Conservation (phyloP, 441 rosid species). For the Kokia cookei region DNA sequence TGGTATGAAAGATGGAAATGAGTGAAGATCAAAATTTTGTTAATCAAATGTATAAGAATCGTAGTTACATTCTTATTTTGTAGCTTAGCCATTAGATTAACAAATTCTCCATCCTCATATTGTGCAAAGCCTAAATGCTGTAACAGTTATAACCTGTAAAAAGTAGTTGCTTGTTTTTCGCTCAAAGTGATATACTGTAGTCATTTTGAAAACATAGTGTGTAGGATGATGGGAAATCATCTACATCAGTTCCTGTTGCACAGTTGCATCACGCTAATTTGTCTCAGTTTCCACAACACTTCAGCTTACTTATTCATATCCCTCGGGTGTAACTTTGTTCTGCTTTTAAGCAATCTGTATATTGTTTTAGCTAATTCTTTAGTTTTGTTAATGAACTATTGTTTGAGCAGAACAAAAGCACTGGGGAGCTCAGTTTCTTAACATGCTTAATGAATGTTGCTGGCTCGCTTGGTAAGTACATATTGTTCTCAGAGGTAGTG, state of each 20-base stretch:
- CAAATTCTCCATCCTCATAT: too few relatives aligned
- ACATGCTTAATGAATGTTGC: constrained; percentile 73
- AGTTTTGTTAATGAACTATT: constrained; percentile 5
- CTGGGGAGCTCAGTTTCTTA: constrained; percentile 91
- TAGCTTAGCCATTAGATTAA: too few relatives aligned
- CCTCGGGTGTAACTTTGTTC: background rate
- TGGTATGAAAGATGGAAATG: background rate
- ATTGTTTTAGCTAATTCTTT: background rate
- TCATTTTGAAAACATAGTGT: background rate
- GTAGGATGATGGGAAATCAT: background rate
- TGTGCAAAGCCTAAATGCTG: background rate
- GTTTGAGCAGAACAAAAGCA: constrained; percentile 67
- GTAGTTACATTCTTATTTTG: too few relatives aligned
- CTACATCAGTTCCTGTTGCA: background rate
- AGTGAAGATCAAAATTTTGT: too few relatives aligned
- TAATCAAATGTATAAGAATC: too few relatives aligned
- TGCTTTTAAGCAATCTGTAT: background rate
- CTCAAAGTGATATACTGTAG: background rate
- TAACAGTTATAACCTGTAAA: background rate
- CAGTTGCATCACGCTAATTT: background rate
- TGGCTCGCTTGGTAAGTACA: constrained; percentile 66
- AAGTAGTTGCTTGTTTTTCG: background rate
- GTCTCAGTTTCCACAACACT: background rate
- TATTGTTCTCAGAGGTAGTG: background rate
- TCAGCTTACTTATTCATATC: background rate